Conservation (phyloP, 306 rosid species). For the Quercus berberidifolia region DNA sequence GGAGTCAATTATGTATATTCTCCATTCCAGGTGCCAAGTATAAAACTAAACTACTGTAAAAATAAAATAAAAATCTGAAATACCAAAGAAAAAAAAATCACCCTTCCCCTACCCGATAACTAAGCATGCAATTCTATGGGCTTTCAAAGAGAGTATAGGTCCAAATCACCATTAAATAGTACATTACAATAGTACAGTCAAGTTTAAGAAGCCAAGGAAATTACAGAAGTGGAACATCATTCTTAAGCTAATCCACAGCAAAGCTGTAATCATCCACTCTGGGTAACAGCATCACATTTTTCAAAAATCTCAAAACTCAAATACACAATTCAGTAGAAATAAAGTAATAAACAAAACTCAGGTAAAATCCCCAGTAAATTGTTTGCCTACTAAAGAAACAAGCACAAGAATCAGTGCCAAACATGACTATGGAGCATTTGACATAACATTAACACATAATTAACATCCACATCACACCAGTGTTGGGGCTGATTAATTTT, state of each 20-base stretch:
- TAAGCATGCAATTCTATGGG: not conserved
- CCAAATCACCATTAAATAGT: not conserved
- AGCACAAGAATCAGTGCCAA: not conserved
- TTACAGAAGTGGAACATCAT: not conserved
- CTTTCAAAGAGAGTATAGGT: not conserved
- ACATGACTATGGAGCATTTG: not conserved
- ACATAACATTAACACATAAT: not conserved
- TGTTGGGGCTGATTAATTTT: not conserved
- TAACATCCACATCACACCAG: not conserved
- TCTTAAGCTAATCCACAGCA: no score
- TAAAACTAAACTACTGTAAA: not conserved
- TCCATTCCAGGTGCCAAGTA: not conserved
- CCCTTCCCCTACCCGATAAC: not conserved
- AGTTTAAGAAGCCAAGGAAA: not conserved
- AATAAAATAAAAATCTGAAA: not conserved
- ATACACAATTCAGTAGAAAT: no score
- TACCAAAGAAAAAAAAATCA: not conserved
- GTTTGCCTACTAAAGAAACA: no score
- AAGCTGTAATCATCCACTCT: no score
- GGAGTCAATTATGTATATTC: not conserved
- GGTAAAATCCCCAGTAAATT: no score
- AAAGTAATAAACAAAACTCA: no score
- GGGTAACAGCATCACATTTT: no score
- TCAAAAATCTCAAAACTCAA: no score
- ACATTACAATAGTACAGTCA: not conserved